Percentiles rank a stretch among this genome's conserved stretches.
These are phyloP conservation scores for Gentiana dahurica DNA, from an alignment of 257 asterid genomes.

Conservation along the genomic window DNA sequence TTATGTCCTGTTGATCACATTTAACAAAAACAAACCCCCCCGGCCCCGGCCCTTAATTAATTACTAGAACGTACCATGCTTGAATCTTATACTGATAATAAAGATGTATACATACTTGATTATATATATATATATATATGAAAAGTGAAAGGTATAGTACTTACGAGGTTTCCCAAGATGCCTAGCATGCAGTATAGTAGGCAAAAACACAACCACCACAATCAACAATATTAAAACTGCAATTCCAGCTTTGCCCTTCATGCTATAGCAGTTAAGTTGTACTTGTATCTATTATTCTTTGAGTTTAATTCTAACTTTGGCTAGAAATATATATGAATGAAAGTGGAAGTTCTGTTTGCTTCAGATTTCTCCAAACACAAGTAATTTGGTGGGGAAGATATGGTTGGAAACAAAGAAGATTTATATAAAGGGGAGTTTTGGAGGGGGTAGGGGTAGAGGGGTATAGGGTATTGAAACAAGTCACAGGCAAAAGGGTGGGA, in stretches of 20 bases:
- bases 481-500: slow-evolving; percentile 43
- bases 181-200: slow-evolving; percentile 33
- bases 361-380: background rate
- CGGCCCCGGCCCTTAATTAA: too few species aligned
- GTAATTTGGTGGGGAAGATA: background rate
- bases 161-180: slow-evolving; percentile 33
- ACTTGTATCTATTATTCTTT: background rate
- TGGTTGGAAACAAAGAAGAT: slow-evolving; percentile 1
- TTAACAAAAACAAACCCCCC: background rate
- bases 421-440: slow-evolving; percentile 14
- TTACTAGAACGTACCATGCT: too few species aligned
- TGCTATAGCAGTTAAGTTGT: background rate
- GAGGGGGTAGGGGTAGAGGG: slow-evolving; percentile 13
- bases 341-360: too few species aligned
- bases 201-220: slow-evolving; percentile 26
- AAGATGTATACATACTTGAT: background rate
- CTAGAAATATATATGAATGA: background rate
- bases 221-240: slow-evolving; percentile 11
- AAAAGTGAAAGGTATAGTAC: background rate
- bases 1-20: slow-evolving; percentile 14
- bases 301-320: background rate
- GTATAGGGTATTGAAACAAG: slow-evolving; percentile 43
- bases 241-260: slow-evolving; percentile 20
- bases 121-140: background rate
- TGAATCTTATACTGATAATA: background rate